Conservation (phyloP, 108 stramenopile species). For the Nitzschia inconspicua region DNA sequence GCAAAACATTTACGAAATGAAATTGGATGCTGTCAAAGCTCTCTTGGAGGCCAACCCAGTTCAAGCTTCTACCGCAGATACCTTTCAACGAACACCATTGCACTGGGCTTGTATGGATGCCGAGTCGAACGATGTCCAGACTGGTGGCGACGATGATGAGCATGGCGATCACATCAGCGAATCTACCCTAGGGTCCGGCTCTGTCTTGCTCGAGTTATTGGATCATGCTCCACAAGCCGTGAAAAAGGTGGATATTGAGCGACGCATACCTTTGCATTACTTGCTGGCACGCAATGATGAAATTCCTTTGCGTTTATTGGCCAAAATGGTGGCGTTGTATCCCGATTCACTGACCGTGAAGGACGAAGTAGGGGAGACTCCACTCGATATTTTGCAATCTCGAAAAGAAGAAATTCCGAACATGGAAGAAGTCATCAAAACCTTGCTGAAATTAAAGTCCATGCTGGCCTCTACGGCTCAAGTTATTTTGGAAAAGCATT, state of each 20-base stretch:
- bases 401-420: slow-evolving; percentile 14
- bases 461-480: too few relatives aligned
- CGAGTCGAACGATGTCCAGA: not conserved
- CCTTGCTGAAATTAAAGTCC: not conserved
- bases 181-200: not conserved
- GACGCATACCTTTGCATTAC: slow-evolving; percentile 13
- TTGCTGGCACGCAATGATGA: slow-evolving; percentile 19
- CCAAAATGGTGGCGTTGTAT: slow-evolving; percentile 1
- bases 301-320: slow-evolving; percentile 9
- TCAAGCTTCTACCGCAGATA: slow-evolving; percentile 26
- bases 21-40: slow-evolving; percentile 13
- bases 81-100: slow-evolving; percentile 50
- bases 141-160: slow-evolving; percentile 1
- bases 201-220: slow-evolving; percentile 1
- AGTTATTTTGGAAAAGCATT: too few relatives aligned
- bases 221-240: not conserved
- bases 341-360: slow-evolving; percentile 13
- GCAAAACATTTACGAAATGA: slow-evolving; percentile 1
- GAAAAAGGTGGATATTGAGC: slow-evolving; percentile 4
- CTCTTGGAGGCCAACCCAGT: slow-evolving; percentile 3
- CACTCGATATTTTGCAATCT: slow-evolving; percentile 15
- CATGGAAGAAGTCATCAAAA: not conserved
- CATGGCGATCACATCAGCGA: not conserved
- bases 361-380: slow-evolving; percentile 14
- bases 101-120: slow-evolving; percentile 43